Evolutionary conservation across 805 yeast genomes (phyloP), one percentile per base, ranked within the genome.

Genomic region (Metschnikowia matae): DNA sequence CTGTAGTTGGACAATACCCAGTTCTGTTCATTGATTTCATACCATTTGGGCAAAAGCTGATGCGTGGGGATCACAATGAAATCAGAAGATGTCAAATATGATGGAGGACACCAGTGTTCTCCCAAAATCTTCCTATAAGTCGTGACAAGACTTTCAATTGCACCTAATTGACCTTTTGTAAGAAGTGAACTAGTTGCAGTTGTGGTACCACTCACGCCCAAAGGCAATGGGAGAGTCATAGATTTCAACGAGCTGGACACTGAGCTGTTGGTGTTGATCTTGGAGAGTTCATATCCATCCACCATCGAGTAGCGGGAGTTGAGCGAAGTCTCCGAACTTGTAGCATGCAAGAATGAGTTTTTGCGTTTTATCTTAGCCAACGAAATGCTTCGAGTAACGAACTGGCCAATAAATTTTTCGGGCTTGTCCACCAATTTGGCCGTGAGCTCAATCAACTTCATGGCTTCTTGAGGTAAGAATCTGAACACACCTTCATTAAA

Each of bases 401-500:
- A 65, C 58, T 84, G 89, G 33, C 54, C 59, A 23, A 64, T 68
- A n/a, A 46, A 57, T 46, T 34, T 57, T 47, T 31, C 48, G 42
- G 50, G 64, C 62, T 54, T 60, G 6, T 42, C 31, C 26, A 84
- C 77, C 43, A 87, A 66, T 57, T 69, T 79, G 0, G 91, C 82
- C 1, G 87, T 83, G 1, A 80, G 66, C 51, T 83, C 89, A 31
- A 86, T 71, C 52, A 87, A 65, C 51, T 69, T 75, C 66, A 81
- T 79, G 2, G 87, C 73, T 55, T 87, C 92, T 18, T 83, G 66
- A 0, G 94, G 95, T 48, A 86, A 68, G 50, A 65, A 73, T 11
- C 65, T 61, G n/a, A 80, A 73, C n/a, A 83, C 74, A 13, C 84
- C 89, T 65, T 87, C 96, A 63, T 87, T 87, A 61, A 88, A 84